Conservation (phyloP, 345 rosid genomes). For the Hibiscus tridactylites region DNA sequence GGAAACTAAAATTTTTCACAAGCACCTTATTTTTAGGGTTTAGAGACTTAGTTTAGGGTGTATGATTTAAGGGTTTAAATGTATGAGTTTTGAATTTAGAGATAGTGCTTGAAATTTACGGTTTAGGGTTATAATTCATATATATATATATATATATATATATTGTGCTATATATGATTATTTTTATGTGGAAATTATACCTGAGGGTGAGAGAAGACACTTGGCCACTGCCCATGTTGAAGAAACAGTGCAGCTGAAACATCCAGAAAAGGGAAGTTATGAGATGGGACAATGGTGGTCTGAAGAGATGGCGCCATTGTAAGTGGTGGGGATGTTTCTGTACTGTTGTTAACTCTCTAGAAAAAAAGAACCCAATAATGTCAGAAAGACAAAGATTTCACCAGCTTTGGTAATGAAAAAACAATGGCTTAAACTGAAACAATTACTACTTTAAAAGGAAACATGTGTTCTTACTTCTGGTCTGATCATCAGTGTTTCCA, state of each 20-base stretch:
- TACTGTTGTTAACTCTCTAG: constrained; percentile 23
- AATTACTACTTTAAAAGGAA: neutral
- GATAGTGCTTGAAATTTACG: too few relatives aligned
- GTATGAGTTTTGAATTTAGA: too few relatives aligned
- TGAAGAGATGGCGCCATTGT: neutral
- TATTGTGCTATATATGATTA: neutral
- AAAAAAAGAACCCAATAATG: constrained; percentile 14
- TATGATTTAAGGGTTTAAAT: too few relatives aligned
- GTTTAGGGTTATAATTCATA: too few relatives aligned
- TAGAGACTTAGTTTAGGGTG: too few relatives aligned
- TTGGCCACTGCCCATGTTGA: constrained; percentile 22
- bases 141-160: neutral
- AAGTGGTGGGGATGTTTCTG: neutral
- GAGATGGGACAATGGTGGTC: constrained; percentile 5
- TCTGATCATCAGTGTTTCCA: constrained; percentile 34
- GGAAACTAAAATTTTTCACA: too few relatives aligned
- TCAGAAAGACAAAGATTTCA: constrained; percentile 27
- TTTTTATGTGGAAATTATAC: neutral
- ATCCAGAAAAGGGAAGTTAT: constrained; percentile 28
- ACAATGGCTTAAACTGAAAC: neutral
- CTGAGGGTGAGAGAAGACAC: constrained; percentile 1
- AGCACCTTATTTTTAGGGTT: too few relatives aligned
- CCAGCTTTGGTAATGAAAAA: neutral
- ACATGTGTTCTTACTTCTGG: constrained; percentile 34
- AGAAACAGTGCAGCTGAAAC: constrained; percentile 21